These are phyloP conservation scores for Saccharomyces hybrid DNA, from an alignment of 1,139 yeast species.

Conservation along the genomic window DNA sequence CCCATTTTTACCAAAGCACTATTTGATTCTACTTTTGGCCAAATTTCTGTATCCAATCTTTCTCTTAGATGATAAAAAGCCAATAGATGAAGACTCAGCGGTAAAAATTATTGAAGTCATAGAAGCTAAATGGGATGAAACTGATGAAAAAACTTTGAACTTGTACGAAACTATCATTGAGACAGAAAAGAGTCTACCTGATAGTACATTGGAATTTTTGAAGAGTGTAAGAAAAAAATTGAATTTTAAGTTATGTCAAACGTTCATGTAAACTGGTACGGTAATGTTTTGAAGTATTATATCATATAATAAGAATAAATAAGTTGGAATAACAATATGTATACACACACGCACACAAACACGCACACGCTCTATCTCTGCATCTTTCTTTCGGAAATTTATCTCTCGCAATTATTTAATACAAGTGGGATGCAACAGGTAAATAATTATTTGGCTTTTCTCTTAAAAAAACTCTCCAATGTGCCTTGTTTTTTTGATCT, in stretches of 20 bases:
- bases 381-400: too few species aligned
- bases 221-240: conserved; percentile 19
- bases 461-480: conserved; percentile 27
- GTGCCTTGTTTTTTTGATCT: conserved; percentile 24
- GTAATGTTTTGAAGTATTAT: neutral
- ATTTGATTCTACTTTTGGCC: conserved; percentile 29
- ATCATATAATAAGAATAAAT: neutral
- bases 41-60: conserved; percentile 26
- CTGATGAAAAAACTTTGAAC: conserved; percentile 14
- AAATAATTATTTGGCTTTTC: conserved; percentile 1
- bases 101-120: conserved; percentile 20
- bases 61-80: conserved; percentile 13
- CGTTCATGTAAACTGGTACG: conserved; percentile 19
- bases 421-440: too few species aligned
- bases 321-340: neutral
- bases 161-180: conserved; percentile 12
- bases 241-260: conserved; percentile 27
- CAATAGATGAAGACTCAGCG: conserved; percentile 17
- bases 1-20: conserved; percentile 56
- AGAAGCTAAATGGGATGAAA: conserved; percentile 19
- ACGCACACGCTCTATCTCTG: too few species aligned
- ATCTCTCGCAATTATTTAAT: too few species aligned
- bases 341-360: neutral
- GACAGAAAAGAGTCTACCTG: conserved; percentile 14
- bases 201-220: conserved; percentile 12